A percentile compares a stretch with the other conserved stretches of the same genome.
phyloP scores from a whole-genome alignment of 495 filamentous ascomycete species.

The Daldinia grandis region DNA sequence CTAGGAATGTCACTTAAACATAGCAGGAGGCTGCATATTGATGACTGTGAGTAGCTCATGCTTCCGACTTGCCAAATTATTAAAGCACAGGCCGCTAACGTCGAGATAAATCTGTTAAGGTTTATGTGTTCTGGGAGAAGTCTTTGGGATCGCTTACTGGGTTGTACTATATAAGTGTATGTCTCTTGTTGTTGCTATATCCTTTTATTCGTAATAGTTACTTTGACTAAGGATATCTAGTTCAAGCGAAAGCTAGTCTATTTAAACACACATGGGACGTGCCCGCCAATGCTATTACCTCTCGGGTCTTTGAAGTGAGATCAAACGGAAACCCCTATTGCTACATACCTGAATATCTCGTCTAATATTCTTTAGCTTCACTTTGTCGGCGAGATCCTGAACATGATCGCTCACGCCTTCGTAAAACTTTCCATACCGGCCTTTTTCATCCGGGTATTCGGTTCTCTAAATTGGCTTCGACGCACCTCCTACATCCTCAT shows the following conservation, averaged over 20 bases:
- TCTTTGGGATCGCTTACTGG: conserved; percentile 1
- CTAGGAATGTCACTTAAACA: neutral
- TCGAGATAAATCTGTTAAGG: neutral
- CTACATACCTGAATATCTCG: neutral
- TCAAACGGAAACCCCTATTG: neutral
- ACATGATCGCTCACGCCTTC: neutral
- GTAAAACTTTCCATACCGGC: neutral
- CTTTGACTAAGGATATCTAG: neutral
- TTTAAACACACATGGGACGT: conserved; percentile 7
- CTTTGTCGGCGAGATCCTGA: neutral
- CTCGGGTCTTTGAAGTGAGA: neutral
- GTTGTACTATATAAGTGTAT: neutral
- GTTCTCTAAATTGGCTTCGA: neutral
- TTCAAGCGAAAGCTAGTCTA: neutral
- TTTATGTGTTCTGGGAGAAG: neutral
- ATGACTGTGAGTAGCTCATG: neutral
- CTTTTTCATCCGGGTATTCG: conserved; percentile 3
- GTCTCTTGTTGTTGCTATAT: neutral
- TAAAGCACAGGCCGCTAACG: neutral
- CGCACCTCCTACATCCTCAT: neutral
- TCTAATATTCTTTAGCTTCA: neutral
- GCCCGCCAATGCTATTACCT: neutral
- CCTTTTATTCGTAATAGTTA: neutral
- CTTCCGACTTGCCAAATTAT: neutral
- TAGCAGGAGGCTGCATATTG: neutral